These are phyloP conservation scores for Glomus cerebriforme DNA, from an alignment of 192 early-diverging fungal genomes.

Conservation along the genomic window DNA sequence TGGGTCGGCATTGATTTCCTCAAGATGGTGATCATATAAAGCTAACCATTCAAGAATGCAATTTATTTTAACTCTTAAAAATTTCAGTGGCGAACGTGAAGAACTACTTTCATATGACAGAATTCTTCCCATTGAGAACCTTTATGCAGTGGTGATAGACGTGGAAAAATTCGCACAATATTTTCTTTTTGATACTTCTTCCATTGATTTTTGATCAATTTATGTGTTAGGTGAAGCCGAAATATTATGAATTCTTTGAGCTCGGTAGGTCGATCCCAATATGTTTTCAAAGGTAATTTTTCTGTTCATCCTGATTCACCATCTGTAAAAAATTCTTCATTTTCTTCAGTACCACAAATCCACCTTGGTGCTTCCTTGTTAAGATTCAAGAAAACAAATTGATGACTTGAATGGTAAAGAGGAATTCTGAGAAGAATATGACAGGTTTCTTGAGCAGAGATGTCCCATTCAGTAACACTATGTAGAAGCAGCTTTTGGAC, in stretches of 20 bases:
- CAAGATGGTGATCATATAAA: neutral
- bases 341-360: too few relatives aligned
- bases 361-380: too few relatives aligned
- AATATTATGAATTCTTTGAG: constrained; percentile 1
- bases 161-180: too few relatives aligned
- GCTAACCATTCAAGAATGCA: too few relatives aligned
- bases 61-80: too few relatives aligned
- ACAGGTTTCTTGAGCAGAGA: too few relatives aligned
- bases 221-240: neutral
- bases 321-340: too few relatives aligned
- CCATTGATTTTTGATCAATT: neutral
- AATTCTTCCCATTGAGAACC: constrained; percentile 19
- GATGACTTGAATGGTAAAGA: too few relatives aligned
- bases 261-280: neutral
- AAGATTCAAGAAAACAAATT: too few relatives aligned
- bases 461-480: neutral
- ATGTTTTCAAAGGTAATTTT: neutral
- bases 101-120: constrained; percentile 1
- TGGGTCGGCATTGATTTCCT: constrained; percentile 4
- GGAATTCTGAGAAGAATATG: too few relatives aligned
- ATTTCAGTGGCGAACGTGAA: neutral
- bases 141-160: neutral
- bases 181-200: too few relatives aligned
- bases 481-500: neutral
- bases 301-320: neutral